Evolutionary conservation across 176 grass and related monocot genomes (phyloP).

Genomic region (Carex kokanica): DNA sequence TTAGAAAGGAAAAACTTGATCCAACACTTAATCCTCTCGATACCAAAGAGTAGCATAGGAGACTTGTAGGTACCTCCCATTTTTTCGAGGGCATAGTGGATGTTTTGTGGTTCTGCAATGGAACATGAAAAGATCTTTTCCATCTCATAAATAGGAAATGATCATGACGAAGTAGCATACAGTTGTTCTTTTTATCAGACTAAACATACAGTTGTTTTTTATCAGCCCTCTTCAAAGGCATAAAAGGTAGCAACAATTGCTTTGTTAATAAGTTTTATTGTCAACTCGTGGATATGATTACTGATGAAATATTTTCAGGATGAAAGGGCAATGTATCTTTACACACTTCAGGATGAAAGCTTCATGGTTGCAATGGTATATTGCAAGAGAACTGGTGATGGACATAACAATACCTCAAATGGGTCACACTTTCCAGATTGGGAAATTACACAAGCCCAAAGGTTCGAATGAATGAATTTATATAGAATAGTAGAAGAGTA

Average conservation of each 20-base stretch:
- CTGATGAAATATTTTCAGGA: slow-evolving; percentile 54
- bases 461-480: slow-evolving; percentile 48
- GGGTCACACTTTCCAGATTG: slow-evolving; percentile 31
- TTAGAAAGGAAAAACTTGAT: background rate
- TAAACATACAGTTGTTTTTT: background rate
- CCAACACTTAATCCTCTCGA: background rate
- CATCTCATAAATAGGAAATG: background rate
- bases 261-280: background rate
- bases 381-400: slow-evolving; percentile 35
- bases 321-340: slow-evolving; percentile 87
- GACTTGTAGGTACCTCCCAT: background rate
- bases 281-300: background rate
- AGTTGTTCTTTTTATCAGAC: background rate
- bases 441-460: slow-evolving; percentile 76
- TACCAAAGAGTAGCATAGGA: background rate
- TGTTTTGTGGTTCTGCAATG: background rate
- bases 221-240: background rate
- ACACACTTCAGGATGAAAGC: slow-evolving; percentile 62
- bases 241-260: background rate
- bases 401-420: slow-evolving; percentile 1
- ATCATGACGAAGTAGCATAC: background rate
- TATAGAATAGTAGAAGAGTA: background rate
- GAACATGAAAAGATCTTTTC: background rate
- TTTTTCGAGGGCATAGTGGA: background rate
- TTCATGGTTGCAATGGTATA: slow-evolving; percentile 65